Conservation (phyloP, 257 asterid species). For the Ballota nigra region DNA sequence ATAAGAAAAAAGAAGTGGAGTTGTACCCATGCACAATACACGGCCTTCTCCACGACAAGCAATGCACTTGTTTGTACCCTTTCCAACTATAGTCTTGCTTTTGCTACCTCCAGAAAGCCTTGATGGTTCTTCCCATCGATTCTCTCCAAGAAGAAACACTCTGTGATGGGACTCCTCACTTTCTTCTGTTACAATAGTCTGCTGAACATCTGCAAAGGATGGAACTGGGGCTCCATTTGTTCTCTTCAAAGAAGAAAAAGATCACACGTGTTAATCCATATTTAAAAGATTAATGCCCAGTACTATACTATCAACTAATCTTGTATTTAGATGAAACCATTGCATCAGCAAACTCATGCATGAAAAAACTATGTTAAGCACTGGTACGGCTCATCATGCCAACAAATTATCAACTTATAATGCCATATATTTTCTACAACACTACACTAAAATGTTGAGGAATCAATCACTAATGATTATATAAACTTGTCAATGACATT, state of each 20-base stretch:
- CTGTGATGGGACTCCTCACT: slow-evolving; percentile 41
- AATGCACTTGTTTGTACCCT: slow-evolving; percentile 40
- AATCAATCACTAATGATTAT: not conserved
- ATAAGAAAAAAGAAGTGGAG: not conserved
- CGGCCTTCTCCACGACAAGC: slow-evolving; percentile 94
- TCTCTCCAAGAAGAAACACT: slow-evolving; percentile 96
- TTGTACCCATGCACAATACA: slow-evolving; percentile 82
- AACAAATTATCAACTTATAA: not conserved
- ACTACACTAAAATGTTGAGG: not conserved
- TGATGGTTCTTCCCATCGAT: slow-evolving; percentile 95
- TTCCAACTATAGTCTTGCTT: slow-evolving; percentile 33
- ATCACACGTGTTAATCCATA: not conserved
- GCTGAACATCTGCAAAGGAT: slow-evolving; percentile 42
- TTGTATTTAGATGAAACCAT: not conserved
- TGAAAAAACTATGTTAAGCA: not conserved
- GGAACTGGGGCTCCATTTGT: slow-evolving; percentile 61
- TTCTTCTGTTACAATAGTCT: slow-evolving; percentile 33
- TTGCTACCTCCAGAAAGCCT: slow-evolving; percentile 51
- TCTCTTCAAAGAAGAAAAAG: slow-evolving; percentile 23
- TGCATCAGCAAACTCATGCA: not conserved
- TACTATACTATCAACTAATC: not conserved
- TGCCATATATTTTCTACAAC: not conserved
- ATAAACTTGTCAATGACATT: not conserved
- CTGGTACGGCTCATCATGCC: not conserved
- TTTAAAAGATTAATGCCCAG: not conserved